Percentiles rank a stretch among this genome's conserved stretches.
phyloP scores from a whole-genome alignment of 176 grass and related monocot species.

The Alloteropsis semialata region DNA sequence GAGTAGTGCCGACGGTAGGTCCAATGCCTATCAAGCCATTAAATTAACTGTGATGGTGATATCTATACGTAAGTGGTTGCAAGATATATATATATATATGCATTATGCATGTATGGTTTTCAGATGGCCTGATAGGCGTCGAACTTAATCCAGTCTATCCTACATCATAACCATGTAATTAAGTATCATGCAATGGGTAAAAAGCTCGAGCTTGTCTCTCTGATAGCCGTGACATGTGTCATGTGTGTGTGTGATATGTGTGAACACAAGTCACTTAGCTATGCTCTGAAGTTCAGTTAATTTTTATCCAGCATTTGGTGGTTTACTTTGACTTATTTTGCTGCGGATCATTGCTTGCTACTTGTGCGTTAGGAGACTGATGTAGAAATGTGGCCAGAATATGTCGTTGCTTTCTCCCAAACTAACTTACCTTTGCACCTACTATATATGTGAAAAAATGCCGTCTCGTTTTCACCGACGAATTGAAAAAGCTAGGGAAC shows the following conservation, averaged over 20 bases:
- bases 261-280: constrained; percentile 8
- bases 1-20: constrained; percentile 20
- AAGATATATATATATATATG: too few species aligned
- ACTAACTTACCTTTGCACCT: constrained; percentile 10
- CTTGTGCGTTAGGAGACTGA: constrained; percentile 27
- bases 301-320: constrained; percentile 16
- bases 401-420: constrained; percentile 13
- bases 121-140: constrained; percentile 30
- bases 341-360: background rate
- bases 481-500: constrained; percentile 15
- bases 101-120: constrained; percentile 26
- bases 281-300: background rate
- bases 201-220: constrained; percentile 19
- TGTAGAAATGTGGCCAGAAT: constrained; percentile 8
- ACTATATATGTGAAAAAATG: constrained; percentile 27
- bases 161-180: constrained; percentile 33
- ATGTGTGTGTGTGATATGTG: background rate
- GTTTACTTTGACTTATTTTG: constrained; percentile 24
- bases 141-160: constrained; percentile 23
- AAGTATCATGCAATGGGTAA: constrained; percentile 5
- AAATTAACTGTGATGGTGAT: constrained; percentile 8
- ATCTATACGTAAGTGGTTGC: constrained; percentile 29
- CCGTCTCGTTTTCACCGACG: constrained; percentile 16
- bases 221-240: too few species aligned
- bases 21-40: constrained; percentile 35